phyloP scores from a whole-genome alignment of 2,329 filamentous ascomycete species.

The Blastomyces parvus region DNA sequence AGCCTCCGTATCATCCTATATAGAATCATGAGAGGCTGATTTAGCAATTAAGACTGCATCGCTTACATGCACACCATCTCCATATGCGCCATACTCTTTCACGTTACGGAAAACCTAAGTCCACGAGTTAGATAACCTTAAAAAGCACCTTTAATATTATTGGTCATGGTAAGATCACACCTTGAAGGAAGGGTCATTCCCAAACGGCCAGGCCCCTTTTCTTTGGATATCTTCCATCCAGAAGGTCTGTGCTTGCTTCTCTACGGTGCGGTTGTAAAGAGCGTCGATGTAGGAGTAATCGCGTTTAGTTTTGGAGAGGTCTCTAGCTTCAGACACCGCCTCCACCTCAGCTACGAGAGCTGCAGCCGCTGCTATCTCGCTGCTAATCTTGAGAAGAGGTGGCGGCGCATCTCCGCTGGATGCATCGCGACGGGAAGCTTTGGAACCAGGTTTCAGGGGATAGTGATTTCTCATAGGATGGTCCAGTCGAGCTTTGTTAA shows the following conservation, averaged over 20 bases:
- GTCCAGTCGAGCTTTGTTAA: conserved; percentile 10
- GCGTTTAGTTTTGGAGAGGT: not conserved
- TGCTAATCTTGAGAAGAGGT: conserved; percentile 8
- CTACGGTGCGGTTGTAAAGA: not conserved
- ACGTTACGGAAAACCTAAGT: conserved; percentile 10
- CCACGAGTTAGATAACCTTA: not conserved
- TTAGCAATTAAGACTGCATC: not conserved
- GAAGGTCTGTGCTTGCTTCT: conserved; percentile 5
- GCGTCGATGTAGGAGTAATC: conserved; percentile 4
- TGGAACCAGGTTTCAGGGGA: not conserved
- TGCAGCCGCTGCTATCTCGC: conserved; percentile 5
- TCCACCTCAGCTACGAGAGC: conserved; percentile 10
- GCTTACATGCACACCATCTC: conserved; percentile 10
- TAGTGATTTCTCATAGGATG: conserved; percentile 6
- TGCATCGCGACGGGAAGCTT: not conserved
- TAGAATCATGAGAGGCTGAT: not conserved
- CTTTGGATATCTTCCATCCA: conserved; percentile 9
- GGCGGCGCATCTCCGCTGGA: not conserved
- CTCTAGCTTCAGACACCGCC: not conserved
- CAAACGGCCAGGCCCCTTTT: conserved; percentile 8
- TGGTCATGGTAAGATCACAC: not conserved
- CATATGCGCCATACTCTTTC: conserved; percentile 8
- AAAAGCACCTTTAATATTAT: not conserved
- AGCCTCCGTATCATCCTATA: conserved; percentile 8
- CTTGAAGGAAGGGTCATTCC: conserved; percentile 8